A percentile compares a stretch with the other conserved stretches of the same genome.
phyloP scores from a whole-genome alignment of 2,329 filamentous ascomycete genomes.

The Penicillium sp. region DNA sequence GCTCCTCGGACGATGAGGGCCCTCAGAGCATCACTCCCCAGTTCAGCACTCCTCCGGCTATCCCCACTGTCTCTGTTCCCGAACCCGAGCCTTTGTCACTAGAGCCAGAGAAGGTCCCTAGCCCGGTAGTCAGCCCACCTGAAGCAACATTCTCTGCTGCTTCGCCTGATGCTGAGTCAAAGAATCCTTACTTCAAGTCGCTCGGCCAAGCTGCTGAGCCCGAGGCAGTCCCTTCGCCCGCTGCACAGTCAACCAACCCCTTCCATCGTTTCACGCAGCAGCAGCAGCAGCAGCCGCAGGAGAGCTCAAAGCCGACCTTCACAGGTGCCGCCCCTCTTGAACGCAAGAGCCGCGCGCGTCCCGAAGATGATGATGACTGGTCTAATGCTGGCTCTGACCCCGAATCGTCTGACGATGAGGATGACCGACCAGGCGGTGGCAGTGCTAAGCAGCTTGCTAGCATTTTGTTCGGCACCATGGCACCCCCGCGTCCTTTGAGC shows the following conservation, averaged over 20 bases:
- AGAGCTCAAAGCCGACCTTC: constrained; percentile 52
- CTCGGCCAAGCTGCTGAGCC: constrained; percentile 67
- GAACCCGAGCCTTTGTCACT: constrained; percentile 26
- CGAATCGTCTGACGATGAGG: constrained; percentile 68
- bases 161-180: constrained; percentile 71
- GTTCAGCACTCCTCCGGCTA: constrained; percentile 51
- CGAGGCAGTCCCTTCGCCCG: constrained; percentile 46
- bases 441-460: constrained; percentile 90
- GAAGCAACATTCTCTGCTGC: constrained; percentile 55
- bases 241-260: constrained; percentile 80
- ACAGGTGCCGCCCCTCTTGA: constrained; percentile 49
- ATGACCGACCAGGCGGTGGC: constrained; percentile 75
- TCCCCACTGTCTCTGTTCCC: constrained; percentile 28
- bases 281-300: constrained; percentile 61
- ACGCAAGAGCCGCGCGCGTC: constrained; percentile 55
- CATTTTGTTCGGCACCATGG: constrained; percentile 96
- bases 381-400: constrained; percentile 74
- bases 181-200: constrained; percentile 93
- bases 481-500: constrained; percentile 82
- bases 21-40: constrained; percentile 68
- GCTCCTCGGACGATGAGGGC: constrained; percentile 79
- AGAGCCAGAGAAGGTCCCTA: constrained; percentile 55
- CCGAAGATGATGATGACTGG: constrained; percentile 75
- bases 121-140: constrained; percentile 48
- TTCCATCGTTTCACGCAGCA: constrained; percentile 76